A percentile compares a stretch with the other conserved stretches of the same genome.
Conservation (phyloP, 2,329 filamentous ascomycete genomes). For the Allantophomopsis lycopodina region DNA sequence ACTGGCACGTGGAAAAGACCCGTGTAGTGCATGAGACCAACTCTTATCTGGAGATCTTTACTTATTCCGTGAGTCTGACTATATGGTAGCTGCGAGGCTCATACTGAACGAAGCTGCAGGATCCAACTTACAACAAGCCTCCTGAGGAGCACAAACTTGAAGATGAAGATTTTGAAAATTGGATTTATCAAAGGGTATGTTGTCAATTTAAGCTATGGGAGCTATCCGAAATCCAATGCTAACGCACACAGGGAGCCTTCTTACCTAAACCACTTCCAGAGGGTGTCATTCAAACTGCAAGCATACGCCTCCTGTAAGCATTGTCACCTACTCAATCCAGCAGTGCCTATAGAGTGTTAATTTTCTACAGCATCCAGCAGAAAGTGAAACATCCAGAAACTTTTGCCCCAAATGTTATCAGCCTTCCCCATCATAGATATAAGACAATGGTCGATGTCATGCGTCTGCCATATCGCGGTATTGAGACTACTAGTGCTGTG, state of each 20-base stretch:
- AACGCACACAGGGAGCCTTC: conserved; percentile 12
- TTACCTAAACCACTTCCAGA: conserved; percentile 7
- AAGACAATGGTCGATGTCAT: conserved; percentile 39
- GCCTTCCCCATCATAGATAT: conserved; percentile 34
- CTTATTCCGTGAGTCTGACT: conserved; percentile 13
- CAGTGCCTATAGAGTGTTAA: background rate
- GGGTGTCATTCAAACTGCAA: background rate
- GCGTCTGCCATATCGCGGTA: conserved; percentile 38
- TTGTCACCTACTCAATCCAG: background rate
- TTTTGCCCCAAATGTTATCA: conserved; percentile 40
- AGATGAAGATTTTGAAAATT: conserved; percentile 18
- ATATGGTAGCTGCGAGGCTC: background rate
- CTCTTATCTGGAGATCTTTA: conserved; percentile 17
- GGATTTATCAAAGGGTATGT: conserved; percentile 14
- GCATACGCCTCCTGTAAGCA: conserved; percentile 2
- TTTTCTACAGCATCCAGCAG: conserved; percentile 8
- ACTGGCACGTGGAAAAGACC: conserved; percentile 14
- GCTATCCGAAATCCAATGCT: background rate
- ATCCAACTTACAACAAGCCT: conserved; percentile 12
- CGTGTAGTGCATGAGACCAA: conserved; percentile 13
- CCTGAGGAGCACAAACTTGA: conserved; percentile 16
- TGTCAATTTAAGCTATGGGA: background rate
- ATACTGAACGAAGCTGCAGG: conserved; percentile 8
- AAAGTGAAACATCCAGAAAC: conserved; percentile 41
- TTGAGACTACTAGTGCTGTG: conserved; percentile 44